Evolutionary conservation across 352 stramenopile species (phyloP).

Genomic region (Phytophthora ohioensis): DNA sequence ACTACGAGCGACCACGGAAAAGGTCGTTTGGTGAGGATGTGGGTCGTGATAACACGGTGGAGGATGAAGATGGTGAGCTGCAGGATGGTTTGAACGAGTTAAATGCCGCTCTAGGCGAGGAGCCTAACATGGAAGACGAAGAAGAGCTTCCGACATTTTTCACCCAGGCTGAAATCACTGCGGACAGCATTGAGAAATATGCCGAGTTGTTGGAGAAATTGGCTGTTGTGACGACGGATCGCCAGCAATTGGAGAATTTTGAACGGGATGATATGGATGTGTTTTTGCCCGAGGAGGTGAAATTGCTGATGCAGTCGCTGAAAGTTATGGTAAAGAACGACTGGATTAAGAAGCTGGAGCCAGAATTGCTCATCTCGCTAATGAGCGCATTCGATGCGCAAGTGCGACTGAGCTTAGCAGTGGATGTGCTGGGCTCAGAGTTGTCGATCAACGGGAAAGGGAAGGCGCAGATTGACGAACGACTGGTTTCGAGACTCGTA

Average conservation of each 20-base stretch:
- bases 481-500: slow-evolving; percentile 25
- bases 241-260: slow-evolving; percentile 43
- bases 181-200: slow-evolving; percentile 76
- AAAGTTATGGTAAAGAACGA: slow-evolving; percentile 75
- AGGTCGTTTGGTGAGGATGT: slow-evolving; percentile 2
- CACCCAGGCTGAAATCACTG: slow-evolving; percentile 63
- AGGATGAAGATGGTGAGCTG: slow-evolving; percentile 28
- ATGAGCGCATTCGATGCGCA: slow-evolving; percentile 67
- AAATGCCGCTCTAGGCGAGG: slow-evolving; percentile 15
- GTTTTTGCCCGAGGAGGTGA: slow-evolving; percentile 60
- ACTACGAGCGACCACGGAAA: slow-evolving; percentile 11
- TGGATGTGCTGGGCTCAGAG: slow-evolving; percentile 66
- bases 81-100: slow-evolving; percentile 34
- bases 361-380: slow-evolving; percentile 63
- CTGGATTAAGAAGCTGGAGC: slow-evolving; percentile 65
- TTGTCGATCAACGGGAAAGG: slow-evolving; percentile 20
- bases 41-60: neutral
- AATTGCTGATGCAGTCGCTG: slow-evolving; percentile 68
- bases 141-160: slow-evolving; percentile 43
- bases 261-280: slow-evolving; percentile 50
- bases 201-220: slow-evolving; percentile 56
- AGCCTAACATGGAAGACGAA: slow-evolving; percentile 26
- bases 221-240: slow-evolving; percentile 44
- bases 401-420: slow-evolving; percentile 69
- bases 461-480: slow-evolving; percentile 23